Evolutionary conservation across 768 basidiomycete genomes (phyloP).

Genomic region (Serpula lacrymans): DNA sequence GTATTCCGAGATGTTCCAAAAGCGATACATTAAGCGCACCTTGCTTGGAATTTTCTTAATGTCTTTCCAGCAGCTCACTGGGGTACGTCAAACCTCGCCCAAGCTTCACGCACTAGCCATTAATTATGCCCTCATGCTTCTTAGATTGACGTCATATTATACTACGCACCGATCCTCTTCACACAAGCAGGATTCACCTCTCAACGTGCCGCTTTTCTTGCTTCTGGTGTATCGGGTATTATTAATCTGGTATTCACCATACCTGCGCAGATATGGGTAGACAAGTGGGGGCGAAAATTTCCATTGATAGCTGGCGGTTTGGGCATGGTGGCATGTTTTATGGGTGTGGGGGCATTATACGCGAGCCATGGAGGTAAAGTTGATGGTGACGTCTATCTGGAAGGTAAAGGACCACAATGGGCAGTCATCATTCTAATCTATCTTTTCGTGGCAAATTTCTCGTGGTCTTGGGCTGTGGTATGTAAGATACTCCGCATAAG

Average conservation of each 20-base stretch:
- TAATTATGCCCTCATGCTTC: not conserved
- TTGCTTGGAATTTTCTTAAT: constrained; percentile 40
- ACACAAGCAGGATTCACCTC: constrained; percentile 48
- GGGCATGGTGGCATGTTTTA: constrained; percentile 34
- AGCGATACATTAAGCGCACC: constrained; percentile 29
- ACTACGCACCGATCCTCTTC: constrained; percentile 48
- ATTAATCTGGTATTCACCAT: constrained; percentile 39
- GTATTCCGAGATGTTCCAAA: constrained; percentile 26
- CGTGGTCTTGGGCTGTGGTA: constrained; percentile 42
- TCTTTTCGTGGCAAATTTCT: constrained; percentile 41
- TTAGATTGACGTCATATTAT: constrained; percentile 24
- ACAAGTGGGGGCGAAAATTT: constrained; percentile 33
- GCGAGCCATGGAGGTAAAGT: constrained; percentile 33
- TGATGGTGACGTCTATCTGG: constrained; percentile 19
- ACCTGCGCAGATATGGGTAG: constrained; percentile 34
- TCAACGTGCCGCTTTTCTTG: constrained; percentile 45
- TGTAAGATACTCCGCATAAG: constrained; percentile 5
- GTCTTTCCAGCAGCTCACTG: constrained; percentile 39
- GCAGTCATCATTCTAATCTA: constrained; percentile 45
- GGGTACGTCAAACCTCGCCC: too few species aligned
- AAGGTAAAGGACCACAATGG: constrained; percentile 26
- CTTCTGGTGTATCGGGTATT: constrained; percentile 48
- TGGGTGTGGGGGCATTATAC: constrained; percentile 44
- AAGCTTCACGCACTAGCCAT: not conserved
- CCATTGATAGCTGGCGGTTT: constrained; percentile 42